Percentiles rank a stretch among this genome's conserved stretches.
Evolutionary conservation across 441 rosid genomes (phyloP).

Genomic region (Omphalea diandra): DNA sequence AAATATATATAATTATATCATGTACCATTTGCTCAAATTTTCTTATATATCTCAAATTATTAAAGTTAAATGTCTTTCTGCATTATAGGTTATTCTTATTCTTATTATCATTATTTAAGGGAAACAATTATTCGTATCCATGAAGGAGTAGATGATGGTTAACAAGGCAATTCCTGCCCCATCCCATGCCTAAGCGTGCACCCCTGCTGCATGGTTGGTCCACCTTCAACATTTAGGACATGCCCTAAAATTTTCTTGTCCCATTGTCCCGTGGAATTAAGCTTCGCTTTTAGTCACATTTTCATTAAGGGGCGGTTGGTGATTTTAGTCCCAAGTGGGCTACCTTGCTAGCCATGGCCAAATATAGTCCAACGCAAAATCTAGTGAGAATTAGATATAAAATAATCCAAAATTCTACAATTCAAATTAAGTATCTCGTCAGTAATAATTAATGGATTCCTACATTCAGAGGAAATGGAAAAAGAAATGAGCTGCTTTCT

Average conservation of each 20-base stretch:
- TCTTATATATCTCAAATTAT: too few relatives aligned
- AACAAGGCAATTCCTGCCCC: neutral
- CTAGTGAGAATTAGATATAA: neutral
- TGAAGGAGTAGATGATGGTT: neutral
- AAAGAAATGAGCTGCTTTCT: neutral
- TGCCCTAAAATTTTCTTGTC: neutral
- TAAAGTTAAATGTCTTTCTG: too few relatives aligned
- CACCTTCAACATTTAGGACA: neutral
- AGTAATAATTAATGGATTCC: neutral
- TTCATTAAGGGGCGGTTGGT: neutral
- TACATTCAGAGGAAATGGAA: neutral
- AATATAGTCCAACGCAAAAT: too few relatives aligned
- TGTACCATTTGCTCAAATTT: too few relatives aligned
- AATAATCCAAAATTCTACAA: neutral
- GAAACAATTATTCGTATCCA: neutral
- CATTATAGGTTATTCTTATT: too few relatives aligned
- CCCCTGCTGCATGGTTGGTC: neutral
- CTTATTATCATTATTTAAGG: too few relatives aligned
- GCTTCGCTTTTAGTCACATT: neutral
- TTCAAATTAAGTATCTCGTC: neutral
- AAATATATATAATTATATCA: too few relatives aligned
- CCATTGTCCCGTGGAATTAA: neutral
- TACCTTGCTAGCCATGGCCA: too few relatives aligned
- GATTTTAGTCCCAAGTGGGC: neutral
- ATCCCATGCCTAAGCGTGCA: constrained; percentile 10